Conservation (phyloP, 2,329 filamentous ascomycete species). For the Colletotrichum neosansevieriae region DNA sequence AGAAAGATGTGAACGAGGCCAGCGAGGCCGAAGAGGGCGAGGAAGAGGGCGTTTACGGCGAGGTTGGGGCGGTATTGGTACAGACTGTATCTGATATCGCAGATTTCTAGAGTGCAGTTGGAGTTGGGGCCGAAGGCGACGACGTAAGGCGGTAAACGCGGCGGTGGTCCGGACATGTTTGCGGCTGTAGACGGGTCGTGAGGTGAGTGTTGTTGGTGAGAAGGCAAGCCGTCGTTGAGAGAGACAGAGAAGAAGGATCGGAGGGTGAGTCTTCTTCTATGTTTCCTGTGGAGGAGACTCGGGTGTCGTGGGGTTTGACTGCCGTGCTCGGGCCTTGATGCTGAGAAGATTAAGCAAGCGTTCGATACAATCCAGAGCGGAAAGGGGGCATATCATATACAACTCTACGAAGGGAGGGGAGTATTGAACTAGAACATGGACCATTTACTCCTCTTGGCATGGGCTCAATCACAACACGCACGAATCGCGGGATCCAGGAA, state of each 20-base stretch:
- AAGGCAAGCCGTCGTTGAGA: neutral
- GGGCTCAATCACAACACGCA: conserved; percentile 6
- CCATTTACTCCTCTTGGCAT: neutral
- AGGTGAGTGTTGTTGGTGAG: neutral
- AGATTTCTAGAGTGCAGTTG: conserved; percentile 64
- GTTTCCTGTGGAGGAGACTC: neutral
- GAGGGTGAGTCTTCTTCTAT: neutral
- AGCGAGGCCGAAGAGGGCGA: conserved; percentile 59
- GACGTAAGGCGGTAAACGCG: conserved; percentile 36
- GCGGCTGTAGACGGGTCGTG: neutral
- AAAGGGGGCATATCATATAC: neutral
- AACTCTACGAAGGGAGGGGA: neutral
- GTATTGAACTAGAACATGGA: neutral
- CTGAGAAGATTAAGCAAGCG: conserved; percentile 10
- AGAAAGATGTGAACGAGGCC: conserved; percentile 59
- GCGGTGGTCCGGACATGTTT: conserved; percentile 43
- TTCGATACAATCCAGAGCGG: neutral
- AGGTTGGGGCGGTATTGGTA: conserved; percentile 61
- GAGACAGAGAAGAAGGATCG: neutral
- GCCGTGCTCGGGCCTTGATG: conserved; percentile 7
- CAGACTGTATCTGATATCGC: conserved; percentile 58
- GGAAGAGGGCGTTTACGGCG: conserved; percentile 56
- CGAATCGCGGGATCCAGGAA: conserved; percentile 7
- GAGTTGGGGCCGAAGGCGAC: conserved; percentile 58
- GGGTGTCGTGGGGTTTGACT: conserved; percentile 3